Base-by-base conservation (phyloP, 495 filamentous ascomycete species). In the Aspergillus steynii region DNA sequence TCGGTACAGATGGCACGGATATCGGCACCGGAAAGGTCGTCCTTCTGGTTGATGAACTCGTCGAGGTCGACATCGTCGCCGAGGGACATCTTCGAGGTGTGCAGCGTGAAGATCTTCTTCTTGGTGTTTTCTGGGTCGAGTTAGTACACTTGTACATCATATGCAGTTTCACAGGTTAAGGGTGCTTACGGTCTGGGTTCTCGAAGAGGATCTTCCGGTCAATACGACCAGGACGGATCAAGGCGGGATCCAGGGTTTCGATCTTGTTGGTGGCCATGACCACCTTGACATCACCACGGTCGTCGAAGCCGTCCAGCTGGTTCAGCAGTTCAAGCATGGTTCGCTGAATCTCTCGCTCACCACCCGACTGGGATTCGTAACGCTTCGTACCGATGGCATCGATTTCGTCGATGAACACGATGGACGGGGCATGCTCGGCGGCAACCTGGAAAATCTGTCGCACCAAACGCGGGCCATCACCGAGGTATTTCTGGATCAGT, bases 191-290 rank as follows among this genome's bases (percentile, higher is more conserved):
- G 75, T 99, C 95, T 27, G 95, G 95, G 74, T 96, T 98, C 83
- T 99, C 95, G 61, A 99, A 99, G 58, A 99, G 83, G 76, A 99
- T 98, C 83, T 99, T 99, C 51, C 95, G 89, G 76, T 99, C 95
- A 70, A 99, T 99, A 85, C 95, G 92, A 65, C 95, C 95, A 52
- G 95, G 95, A 61, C 95, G 88, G 72, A 99, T 99, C 63, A 99
- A 81, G 51, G 95, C 95, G 50, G 95, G 95, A 68, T 99, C 95
- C 29, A 99, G 82, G 3, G 92, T 96, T 70, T 99, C 95, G 63
- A 99, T 99, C 84, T 99, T 99, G 85, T 99, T 99, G 53, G 95
- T 99, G 20, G 95, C 95, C 91, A 99, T 96, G 75, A 99, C 92
- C 56, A 99, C 95, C 82, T 99, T 99, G 74, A 99, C 96, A 74